Conservation (phyloP, 139 green algal genomes). For the Helicosporidium sp. region DNA sequence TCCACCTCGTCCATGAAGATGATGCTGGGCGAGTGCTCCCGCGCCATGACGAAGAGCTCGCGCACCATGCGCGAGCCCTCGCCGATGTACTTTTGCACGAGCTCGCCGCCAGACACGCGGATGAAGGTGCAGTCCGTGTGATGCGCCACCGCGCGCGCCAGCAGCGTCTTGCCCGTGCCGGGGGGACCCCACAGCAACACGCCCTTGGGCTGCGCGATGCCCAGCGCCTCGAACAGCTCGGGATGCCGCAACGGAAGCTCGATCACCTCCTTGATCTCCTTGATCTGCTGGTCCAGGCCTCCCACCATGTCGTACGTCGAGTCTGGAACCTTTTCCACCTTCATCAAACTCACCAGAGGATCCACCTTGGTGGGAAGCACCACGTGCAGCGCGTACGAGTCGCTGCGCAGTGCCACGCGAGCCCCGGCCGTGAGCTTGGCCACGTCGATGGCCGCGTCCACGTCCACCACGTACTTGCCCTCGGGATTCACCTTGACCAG, state of each 20-base stretch:
- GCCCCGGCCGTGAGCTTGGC: slow-evolving; percentile 51
- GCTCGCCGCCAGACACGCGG: slow-evolving; percentile 80
- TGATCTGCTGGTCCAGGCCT: slow-evolving; percentile 96
- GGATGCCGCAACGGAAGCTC: slow-evolving; percentile 98
- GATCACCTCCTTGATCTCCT: slow-evolving; percentile 99
- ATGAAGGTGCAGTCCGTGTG: slow-evolving; percentile 99
- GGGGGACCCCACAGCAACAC: slow-evolving; percentile 34
- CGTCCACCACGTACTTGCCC: slow-evolving; percentile 94
- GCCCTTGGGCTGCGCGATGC: slow-evolving; percentile 93
- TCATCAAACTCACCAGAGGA: slow-evolving; percentile 80
- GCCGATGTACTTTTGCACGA: slow-evolving; percentile 99
- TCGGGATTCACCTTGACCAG: slow-evolving; percentile 97
- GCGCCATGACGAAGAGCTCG: slow-evolving; percentile 98
- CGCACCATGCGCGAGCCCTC: slow-evolving; percentile 96
- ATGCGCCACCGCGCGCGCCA: slow-evolving; percentile 89
- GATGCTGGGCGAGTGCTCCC: slow-evolving; percentile 85
- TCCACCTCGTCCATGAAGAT: slow-evolving; percentile 99
- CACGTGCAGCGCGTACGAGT: slow-evolving; percentile 92
- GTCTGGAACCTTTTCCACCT: slow-evolving; percentile 99
- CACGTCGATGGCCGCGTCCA: slow-evolving; percentile 82
- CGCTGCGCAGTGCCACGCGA: slow-evolving; percentile 86
- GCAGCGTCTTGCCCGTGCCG: slow-evolving; percentile 65
- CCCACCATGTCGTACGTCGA: slow-evolving; percentile 99
- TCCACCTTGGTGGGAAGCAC: slow-evolving; percentile 85
- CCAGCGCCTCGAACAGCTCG: slow-evolving; percentile 97